A percentile compares a stretch with the other conserved stretches of the same genome.
These are phyloP conservation scores for Ustanciosporium gigantosporum DNA, from an alignment of 1,284 basidiomycete genomes.

Conservation along the genomic window DNA sequence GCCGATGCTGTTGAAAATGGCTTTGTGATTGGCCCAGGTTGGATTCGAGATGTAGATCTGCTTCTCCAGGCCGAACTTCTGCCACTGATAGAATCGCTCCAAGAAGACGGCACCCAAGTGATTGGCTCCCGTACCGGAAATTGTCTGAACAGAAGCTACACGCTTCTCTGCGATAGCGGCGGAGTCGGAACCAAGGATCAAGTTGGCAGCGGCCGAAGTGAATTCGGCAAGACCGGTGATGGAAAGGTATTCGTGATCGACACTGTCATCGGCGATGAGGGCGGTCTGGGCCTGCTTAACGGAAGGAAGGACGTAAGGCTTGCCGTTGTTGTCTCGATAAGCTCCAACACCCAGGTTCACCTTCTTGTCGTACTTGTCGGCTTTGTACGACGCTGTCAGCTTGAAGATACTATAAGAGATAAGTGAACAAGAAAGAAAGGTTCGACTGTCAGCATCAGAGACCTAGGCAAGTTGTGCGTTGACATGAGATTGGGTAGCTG, in stretches of 20 bases:
- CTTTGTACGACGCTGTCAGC: conserved; percentile 83
- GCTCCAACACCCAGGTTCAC: conserved; percentile 77
- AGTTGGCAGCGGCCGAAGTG: conserved; percentile 75
- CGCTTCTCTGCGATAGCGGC: conserved; percentile 71
- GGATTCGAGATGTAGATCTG: conserved; percentile 82
- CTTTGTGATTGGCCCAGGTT: conserved; percentile 93
- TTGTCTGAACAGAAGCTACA: conserved; percentile 66
- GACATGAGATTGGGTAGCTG: not conserved
- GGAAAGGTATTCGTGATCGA: conserved; percentile 92
- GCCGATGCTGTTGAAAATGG: conserved; percentile 82
- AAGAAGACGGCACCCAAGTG: conserved; percentile 89
- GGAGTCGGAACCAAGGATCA: conserved; percentile 78
- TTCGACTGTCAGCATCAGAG: not conserved
- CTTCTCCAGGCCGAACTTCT: conserved; percentile 56
- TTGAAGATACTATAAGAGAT: conserved; percentile 74
- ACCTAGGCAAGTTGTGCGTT: not conserved
- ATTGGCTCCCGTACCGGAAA: conserved; percentile 94
- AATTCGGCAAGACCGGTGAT: conserved; percentile 86
- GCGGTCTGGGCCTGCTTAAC: conserved; percentile 71
- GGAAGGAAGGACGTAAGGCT: conserved; percentile 63
- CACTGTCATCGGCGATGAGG: conserved; percentile 71
- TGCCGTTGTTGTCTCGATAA: conserved; percentile 63
- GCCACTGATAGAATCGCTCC: conserved; percentile 73
- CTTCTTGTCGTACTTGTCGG: conserved; percentile 77
- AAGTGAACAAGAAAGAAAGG: not conserved